Base-by-base conservation (phyloP, 2,329 filamentous ascomycete species). In the Aspergillus caelatus region DNA sequence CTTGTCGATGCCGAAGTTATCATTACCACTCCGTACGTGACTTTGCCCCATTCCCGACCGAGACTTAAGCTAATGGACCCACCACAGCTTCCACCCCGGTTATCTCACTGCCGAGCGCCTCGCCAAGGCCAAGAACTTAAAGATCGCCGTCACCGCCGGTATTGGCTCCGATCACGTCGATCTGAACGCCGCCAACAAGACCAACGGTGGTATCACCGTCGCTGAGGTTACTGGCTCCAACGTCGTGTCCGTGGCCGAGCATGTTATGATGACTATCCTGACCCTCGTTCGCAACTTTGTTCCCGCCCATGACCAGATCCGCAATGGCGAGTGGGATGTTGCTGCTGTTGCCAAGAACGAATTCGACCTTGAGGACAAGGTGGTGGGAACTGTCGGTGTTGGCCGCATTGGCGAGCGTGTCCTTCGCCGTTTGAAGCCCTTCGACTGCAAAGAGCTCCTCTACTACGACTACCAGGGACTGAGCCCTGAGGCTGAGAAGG, bases 391-490 rank as follows among this genome's bases (percentile, higher is more conserved):
- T 77, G 95, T 99, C 64, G 95, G 92, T 75, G 94, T 98, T 67
- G 95, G 95, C 79, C 93, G 95, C 79, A 99, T 99, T 75, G 95
- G 95, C 75, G 94, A 98, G 89, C 94, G 95, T 83, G 95, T 99
- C 63, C 89, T 99, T 73, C 91, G 94, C 81, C 90, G 95, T 71
- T 90, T 99, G 75, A 96, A 96, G 89, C 85, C 94, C 71, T 99
- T 99, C 78, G 94, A 97, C 86, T 99, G 95, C 92, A 97, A 97
- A 90, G 94, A 98, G 87, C 88, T 99, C 57, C 88, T 98, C 68
- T 99, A 99, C 91, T 98, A 92, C 80, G 95, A 99, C 85, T 99
- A 99, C 91, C 95, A 99, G 87, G 93, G 94, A 58, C 86, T 99
- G 69, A 86, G 83, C 65, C 76, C 92, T 65, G 93, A 97, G 85